Evolutionary conservation across 495 filamentous ascomycete genomes (phyloP), one percentile per base, ranked within the genome.

Genomic region (Thermochaetoides thermophila): DNA sequence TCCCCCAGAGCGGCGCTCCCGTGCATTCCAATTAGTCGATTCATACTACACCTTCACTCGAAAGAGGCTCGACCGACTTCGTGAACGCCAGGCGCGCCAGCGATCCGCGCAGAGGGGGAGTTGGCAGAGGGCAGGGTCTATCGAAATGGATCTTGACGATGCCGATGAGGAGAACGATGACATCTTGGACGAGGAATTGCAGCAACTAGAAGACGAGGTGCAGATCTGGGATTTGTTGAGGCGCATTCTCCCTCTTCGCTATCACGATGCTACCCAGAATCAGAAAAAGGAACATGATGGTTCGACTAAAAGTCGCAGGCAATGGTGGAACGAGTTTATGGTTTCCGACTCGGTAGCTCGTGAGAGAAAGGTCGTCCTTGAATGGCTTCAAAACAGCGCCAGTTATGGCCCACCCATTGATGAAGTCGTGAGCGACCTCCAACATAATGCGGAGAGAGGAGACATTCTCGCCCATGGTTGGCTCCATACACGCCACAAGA

Each of bases 151-250:
- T 25, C 43, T 67, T 5, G 69, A 74, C 39, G 62, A 64, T 18
- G 42, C 31, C 14, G 63, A 61, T 29, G 59, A 61, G 42, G 49
- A 34, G 43, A 48, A 44, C 34, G 38, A 37, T 17, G 43, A 44
- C 43, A 37, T 43, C 49, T 46, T 36, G 36, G 17, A 44, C 29
- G 59, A 57, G 41, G 56, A 49, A 43, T 43, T 49, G 19, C 45
- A 45, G 46, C 40, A 42, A n/a, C 52, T 53, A 29, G 61, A 73
- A 24, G 65, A 75, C 29, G 78, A 86, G 52, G 72, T 76, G 34
- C 83, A 89, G 43, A 89, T 83, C 12, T 96, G 89, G 89, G 76
- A 84, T 35, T 63, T 97, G 7, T 57, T 96, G 17, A 69, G 72
- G 16, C 71, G 60, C 10, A 52, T 78, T 30, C 53, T 70, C 10